Base-by-base conservation (phyloP, 805 yeast genomes). In the Schwanniomyces sp. region DNA sequence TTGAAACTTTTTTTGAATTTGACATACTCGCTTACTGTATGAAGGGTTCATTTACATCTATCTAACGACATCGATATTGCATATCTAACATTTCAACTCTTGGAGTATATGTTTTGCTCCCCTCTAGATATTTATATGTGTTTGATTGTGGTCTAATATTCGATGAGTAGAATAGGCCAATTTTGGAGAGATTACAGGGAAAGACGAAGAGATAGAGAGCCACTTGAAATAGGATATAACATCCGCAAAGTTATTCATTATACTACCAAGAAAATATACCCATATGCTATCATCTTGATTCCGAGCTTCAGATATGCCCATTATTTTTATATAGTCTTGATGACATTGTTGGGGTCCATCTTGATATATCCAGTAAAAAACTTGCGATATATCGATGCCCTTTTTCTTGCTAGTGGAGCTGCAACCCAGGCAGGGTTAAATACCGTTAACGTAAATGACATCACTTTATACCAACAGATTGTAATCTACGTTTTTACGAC, bases 391-490 rank as follows among this genome's bases (percentile, higher is more conserved):
- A 85, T 88, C 40, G 98, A 94, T 69, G 82, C 86, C 1, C 68
- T 94, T 29, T 88, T 92, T 63, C 70, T 88, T 46, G 78, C 91
- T 0, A 72, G 84, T 9, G 92, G 96, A 9, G 82, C 94, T 0
- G 69, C 85, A 1, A 90, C 98, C 1, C 97, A 92, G 61, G 96
- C 97, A 0, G 99, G 99, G 0, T 69, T 94, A 46, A 91, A 90
- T 62, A 86, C 97, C 0, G 73, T 88, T 21, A 81, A 90, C 56
- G 53, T 85, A 34, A 89, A 89, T 61, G 66, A 72, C 0, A 54
- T 91, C 47, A 67, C 75, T 0, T 63, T 87, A 40, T 92, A 85
- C 68, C 99, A 94, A 65, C 98, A 92, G 61, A 78, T 91, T 12
- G 72, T 79, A 8, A 65, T 92, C 2, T 89, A 85, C 61, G 53